Evolutionary conservation across 1,284 basidiomycete species (phyloP).

Genomic region (Malassezia furfur): DNA sequence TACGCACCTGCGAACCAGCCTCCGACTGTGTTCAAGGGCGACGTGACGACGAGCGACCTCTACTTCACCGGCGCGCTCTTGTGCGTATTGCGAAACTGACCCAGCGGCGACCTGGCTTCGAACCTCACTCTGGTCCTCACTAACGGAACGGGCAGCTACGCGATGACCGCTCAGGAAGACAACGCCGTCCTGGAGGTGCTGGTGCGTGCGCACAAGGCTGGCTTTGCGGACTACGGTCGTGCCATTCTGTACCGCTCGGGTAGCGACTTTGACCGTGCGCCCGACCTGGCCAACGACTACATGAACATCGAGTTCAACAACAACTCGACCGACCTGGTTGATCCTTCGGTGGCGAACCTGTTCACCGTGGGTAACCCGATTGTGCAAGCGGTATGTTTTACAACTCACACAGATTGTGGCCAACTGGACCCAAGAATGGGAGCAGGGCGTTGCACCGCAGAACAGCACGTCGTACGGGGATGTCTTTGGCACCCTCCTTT

Average conservation of each 20-base stretch:
- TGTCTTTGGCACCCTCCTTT: constrained; percentile 9
- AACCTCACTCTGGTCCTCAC: constrained; percentile 50
- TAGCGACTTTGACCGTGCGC: constrained; percentile 16
- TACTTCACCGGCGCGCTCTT: constrained; percentile 52
- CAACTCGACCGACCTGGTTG: neutral
- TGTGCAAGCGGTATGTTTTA: constrained; percentile 2
- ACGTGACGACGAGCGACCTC: constrained; percentile 50
- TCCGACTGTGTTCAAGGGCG: constrained; percentile 45
- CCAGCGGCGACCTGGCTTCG: constrained; percentile 27
- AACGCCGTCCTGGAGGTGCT: constrained; percentile 53
- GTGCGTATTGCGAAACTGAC: constrained; percentile 25
- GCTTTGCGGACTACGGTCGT: constrained; percentile 52
- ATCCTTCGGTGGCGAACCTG: constrained; percentile 6
- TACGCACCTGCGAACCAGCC: constrained; percentile 46
- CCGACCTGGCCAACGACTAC: neutral
- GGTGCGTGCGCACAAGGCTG: constrained; percentile 50
- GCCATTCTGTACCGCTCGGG: constrained; percentile 52
- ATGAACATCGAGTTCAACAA: neutral
- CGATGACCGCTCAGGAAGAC: constrained; percentile 54
- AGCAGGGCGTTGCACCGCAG: neutral
- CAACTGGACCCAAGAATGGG: constrained; percentile 13
- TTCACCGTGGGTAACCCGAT: constrained; percentile 9
- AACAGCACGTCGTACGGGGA: constrained; percentile 7
- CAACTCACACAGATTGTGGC: neutral
- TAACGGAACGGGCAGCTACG: constrained; percentile 50